A percentile compares a stretch with the other conserved stretches of the same genome.
These are phyloP conservation scores for Trichoderma sp. DNA, from an alignment of 2,329 filamentous ascomycete genomes.

Conservation along the genomic window DNA sequence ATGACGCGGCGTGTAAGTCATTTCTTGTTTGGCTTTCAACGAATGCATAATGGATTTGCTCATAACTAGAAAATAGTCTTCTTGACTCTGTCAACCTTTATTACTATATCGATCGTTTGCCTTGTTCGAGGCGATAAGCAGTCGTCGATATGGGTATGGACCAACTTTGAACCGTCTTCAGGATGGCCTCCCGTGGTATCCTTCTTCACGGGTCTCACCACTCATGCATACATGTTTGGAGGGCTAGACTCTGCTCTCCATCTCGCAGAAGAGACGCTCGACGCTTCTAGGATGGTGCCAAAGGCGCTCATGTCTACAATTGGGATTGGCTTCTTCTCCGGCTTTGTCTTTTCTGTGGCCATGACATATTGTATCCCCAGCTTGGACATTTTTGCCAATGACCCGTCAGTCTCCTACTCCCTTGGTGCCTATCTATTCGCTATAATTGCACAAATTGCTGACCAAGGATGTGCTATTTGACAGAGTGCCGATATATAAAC, in stretches of 20 bases:
- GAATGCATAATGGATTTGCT: background rate
- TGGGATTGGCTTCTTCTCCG: slow-evolving; percentile 34
- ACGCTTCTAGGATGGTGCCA: slow-evolving; percentile 32
- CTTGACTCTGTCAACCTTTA: background rate
- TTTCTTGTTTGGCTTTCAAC: background rate
- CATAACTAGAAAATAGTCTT: background rate
- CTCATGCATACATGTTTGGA: slow-evolving; percentile 37
- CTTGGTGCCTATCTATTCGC: too few relatives aligned
- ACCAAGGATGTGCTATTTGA: background rate
- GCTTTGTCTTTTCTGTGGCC: slow-evolving; percentile 31
- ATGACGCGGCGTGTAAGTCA: slow-evolving; percentile 16
- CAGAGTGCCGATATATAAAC: slow-evolving; percentile 15
- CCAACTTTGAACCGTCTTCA: slow-evolving; percentile 29
- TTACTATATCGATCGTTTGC: background rate
- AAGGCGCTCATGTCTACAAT: slow-evolving; percentile 34
- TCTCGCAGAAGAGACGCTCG: slow-evolving; percentile 37
- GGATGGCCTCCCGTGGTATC: slow-evolving; percentile 32
- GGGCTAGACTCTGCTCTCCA: slow-evolving; percentile 38
- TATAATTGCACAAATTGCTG: background rate
- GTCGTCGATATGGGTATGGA: slow-evolving; percentile 27
- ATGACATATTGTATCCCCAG: slow-evolving; percentile 28
- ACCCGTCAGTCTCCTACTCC: background rate
- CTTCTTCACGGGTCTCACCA: slow-evolving; percentile 40
- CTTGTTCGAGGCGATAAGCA: slow-evolving; percentile 13
- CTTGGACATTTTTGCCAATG: slow-evolving; percentile 21